phyloP scores from a whole-genome alignment of 805 yeast genomes.

The Myxozyma mucilagina region DNA sequence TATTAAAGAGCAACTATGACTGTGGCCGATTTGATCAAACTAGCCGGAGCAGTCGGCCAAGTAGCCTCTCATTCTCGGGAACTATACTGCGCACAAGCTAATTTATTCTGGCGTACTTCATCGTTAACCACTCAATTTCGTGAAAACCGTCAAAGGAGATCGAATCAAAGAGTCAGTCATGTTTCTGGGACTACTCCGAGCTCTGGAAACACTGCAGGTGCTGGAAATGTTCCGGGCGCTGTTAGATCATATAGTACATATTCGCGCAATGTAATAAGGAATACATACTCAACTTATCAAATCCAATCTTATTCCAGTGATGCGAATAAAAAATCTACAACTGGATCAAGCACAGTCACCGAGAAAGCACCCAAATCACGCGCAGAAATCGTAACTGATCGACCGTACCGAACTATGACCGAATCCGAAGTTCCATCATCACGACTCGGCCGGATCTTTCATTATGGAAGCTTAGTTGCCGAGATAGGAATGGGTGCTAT shows the following conservation, averaged over 20 bases:
- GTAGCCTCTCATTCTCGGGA: constrained; percentile 11
- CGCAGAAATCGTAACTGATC: constrained; percentile 7
- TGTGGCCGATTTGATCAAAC: constrained; percentile 21
- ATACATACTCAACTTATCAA: no score
- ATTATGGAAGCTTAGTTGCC: constrained; percentile 90
- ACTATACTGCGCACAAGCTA: constrained; percentile 10
- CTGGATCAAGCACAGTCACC: not conserved
- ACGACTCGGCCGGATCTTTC: constrained; percentile 84
- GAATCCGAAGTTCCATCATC: constrained; percentile 78
- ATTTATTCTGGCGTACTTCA: constrained; percentile 19
- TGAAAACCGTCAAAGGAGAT: not conserved
- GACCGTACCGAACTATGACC: constrained; percentile 1
- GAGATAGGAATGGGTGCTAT: constrained; percentile 85
- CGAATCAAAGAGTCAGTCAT: not conserved
- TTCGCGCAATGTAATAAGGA: not conserved
- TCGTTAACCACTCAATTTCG: constrained; percentile 18
- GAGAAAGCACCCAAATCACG: not conserved
- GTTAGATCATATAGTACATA: constrained; percentile 1
- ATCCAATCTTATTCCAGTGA: not conserved
- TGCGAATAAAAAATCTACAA: not conserved
- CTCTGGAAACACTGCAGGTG: not conserved
- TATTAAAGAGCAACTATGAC: constrained; percentile 2
- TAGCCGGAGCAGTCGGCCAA: constrained; percentile 16
- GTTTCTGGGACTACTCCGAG: not conserved
- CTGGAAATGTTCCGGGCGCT: not conserved